Percentiles rank a stretch among this genome's conserved stretches.
phyloP scores from a whole-genome alignment of 2,329 filamentous ascomycete species.

The Phyllosticta capitalensis region DNA sequence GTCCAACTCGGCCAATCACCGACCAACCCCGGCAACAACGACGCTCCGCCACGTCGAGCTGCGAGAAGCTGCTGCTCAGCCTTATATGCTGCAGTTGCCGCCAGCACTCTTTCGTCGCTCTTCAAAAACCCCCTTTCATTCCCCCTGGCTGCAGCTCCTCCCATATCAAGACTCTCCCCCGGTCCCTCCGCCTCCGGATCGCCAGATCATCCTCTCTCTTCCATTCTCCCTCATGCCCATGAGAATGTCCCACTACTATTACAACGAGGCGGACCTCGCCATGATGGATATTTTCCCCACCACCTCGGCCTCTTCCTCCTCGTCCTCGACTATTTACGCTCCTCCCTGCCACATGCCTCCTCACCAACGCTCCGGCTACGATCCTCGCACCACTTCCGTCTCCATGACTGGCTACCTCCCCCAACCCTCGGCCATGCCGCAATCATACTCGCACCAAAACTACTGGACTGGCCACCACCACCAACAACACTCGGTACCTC shows the following conservation, averaged over 20 bases:
- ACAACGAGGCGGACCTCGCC: constrained; percentile 26
- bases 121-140: background rate
- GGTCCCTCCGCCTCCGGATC: background rate
- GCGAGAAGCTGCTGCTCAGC: constrained; percentile 9
- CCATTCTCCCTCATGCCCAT: background rate
- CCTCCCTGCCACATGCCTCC: constrained; percentile 9
- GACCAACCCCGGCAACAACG: constrained; percentile 6
- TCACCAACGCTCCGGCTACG: constrained; percentile 1
- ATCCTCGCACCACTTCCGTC: background rate
- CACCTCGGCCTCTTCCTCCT: constrained; percentile 28
- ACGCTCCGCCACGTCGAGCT: constrained; percentile 12
- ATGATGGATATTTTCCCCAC: constrained; percentile 29
- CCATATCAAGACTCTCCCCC: background rate
- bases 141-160: background rate
- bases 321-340: constrained; percentile 11
- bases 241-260: constrained; percentile 11
- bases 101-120: constrained; percentile 4
- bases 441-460: constrained; percentile 7
- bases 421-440: background rate
- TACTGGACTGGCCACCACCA: constrained; percentile 5
- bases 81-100: constrained; percentile 10
- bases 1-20: constrained; percentile 6
- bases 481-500: constrained; percentile 2
- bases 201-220: background rate
- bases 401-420: constrained; percentile 8